Percentiles rank a stretch among this genome's conserved stretches.
Evolutionary conservation across 495 filamentous ascomycete species (phyloP).

Genomic region (Xylaria telfairii): DNA sequence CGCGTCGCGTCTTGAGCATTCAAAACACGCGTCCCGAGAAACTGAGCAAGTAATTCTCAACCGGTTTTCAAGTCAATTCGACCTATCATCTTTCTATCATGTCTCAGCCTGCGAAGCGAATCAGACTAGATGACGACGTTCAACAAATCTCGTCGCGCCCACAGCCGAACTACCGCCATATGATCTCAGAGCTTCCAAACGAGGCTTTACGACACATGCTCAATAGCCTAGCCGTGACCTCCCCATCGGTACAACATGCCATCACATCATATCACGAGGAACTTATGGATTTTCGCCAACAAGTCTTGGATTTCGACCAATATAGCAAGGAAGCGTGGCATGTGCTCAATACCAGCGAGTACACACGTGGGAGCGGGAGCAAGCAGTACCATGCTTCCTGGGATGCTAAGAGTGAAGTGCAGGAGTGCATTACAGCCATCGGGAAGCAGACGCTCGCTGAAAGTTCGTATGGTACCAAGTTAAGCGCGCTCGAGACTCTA

Average conservation of each 20-base stretch:
- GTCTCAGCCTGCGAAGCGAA: not conserved
- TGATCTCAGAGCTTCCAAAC: not conserved
- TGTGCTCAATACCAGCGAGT: conserved; percentile 15
- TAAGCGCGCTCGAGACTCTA: conserved; percentile 26
- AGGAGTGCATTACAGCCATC: not conserved
- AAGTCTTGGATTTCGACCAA: not conserved
- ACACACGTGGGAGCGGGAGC: not conserved
- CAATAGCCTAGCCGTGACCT: not conserved
- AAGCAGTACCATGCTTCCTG: conserved; percentile 13
- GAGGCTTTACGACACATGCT: not conserved
- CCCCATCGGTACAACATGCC: not conserved
- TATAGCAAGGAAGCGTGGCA: conserved; percentile 20
- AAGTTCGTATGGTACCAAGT: conserved; percentile 25
- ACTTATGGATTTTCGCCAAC: not conserved
- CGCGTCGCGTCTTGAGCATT: not conserved
- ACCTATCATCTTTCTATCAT: not conserved
- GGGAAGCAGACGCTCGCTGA: not conserved
- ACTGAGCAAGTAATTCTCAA: not conserved
- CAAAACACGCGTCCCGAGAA: not conserved
- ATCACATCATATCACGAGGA: not conserved
- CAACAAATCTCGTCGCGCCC: not conserved
- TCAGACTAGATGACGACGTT: not conserved
- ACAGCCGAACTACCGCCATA: not conserved
- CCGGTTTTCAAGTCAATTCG: not conserved
- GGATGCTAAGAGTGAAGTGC: not conserved